phyloP scores from a whole-genome alignment of 768 basidiomycete species.

The Rhodocollybia butyracea region DNA sequence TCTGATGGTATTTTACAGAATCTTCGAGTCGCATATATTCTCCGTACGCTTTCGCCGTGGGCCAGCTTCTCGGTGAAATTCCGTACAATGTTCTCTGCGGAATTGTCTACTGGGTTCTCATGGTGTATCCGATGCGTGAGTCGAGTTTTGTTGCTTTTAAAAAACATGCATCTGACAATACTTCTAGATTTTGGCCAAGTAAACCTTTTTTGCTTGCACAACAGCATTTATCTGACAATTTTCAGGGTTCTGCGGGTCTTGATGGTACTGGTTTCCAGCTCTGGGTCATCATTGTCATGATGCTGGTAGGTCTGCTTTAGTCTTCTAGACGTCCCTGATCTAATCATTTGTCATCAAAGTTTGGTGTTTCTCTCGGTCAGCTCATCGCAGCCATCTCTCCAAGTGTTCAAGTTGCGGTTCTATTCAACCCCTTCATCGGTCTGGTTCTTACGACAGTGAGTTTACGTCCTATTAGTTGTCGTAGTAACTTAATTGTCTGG shows the following conservation, averaged over 20 bases:
- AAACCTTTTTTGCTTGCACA: too few species aligned
- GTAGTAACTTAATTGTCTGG: too few species aligned
- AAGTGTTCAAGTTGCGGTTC: constrained; percentile 71
- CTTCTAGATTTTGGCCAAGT: too few species aligned
- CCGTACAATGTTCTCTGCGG: constrained; percentile 74
- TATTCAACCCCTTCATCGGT: constrained; percentile 76
- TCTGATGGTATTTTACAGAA: constrained; percentile 34
- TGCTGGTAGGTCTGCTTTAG: constrained; percentile 27
- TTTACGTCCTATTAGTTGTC: too few species aligned
- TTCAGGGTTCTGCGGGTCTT: constrained; percentile 48
- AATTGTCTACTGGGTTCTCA: constrained; percentile 70
- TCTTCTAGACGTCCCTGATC: background rate
- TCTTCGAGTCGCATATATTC: constrained; percentile 85
- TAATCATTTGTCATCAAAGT: constrained; percentile 24
- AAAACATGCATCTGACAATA: background rate
- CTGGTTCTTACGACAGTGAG: constrained; percentile 57
- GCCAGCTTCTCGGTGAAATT: constrained; percentile 78
- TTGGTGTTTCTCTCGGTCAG: constrained; percentile 72
- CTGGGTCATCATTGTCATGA: constrained; percentile 65
- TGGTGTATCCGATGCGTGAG: constrained; percentile 40
- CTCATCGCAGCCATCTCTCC: constrained; percentile 75
- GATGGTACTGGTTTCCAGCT: constrained; percentile 73
- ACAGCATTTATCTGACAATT: too few species aligned
- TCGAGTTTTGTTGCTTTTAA: constrained; percentile 9
- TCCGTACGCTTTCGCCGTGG: constrained; percentile 79